A percentile compares a stretch with the other conserved stretches of the same genome.
Evolutionary conservation across 2,329 filamentous ascomycete species (phyloP).

Genomic region (Dactylonectria estremocensis): DNA sequence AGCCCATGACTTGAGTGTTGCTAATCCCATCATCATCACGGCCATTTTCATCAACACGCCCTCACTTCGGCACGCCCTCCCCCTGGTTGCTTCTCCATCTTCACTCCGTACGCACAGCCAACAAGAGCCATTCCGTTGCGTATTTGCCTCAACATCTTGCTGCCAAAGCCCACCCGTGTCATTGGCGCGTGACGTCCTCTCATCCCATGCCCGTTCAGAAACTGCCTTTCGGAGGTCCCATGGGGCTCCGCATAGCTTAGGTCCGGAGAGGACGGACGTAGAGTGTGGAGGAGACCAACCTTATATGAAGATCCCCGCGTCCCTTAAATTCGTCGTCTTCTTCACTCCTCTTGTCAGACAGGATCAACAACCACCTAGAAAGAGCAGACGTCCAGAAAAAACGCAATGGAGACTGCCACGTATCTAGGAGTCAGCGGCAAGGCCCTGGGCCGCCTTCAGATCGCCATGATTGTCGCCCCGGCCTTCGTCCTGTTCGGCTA

Average conservation of each 20-base stretch:
- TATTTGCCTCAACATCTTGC: constrained; percentile 21
- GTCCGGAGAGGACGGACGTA: constrained; percentile 17
- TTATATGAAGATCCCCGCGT: constrained; percentile 20
- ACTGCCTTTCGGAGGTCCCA: constrained; percentile 16
- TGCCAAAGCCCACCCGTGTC: constrained; percentile 8
- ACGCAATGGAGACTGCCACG: constrained; percentile 20
- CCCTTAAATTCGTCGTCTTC: background rate
- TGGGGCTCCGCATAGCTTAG: constrained; percentile 29
- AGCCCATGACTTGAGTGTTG: background rate
- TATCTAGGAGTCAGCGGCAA: constrained; percentile 31
- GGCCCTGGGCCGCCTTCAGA: constrained; percentile 47
- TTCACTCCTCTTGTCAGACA: background rate
- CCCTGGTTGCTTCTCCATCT: background rate
- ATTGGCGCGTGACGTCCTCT: constrained; percentile 5
- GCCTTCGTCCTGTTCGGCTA: constrained; percentile 65
- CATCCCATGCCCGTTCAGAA: background rate
- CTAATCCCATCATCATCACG: background rate
- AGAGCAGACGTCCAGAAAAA: no score
- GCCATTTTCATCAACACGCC: constrained; percentile 3
- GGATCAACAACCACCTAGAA: background rate
- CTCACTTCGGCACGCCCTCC: no score
- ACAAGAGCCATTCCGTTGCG: constrained; percentile 3
- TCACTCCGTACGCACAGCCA: constrained; percentile 12
- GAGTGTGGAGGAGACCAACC: constrained; percentile 9
- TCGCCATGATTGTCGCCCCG: constrained; percentile 59